These are phyloP conservation scores for Linnemannia schmuckeri DNA, from an alignment of 192 early-diverging fungal species.

Conservation along the genomic window DNA sequence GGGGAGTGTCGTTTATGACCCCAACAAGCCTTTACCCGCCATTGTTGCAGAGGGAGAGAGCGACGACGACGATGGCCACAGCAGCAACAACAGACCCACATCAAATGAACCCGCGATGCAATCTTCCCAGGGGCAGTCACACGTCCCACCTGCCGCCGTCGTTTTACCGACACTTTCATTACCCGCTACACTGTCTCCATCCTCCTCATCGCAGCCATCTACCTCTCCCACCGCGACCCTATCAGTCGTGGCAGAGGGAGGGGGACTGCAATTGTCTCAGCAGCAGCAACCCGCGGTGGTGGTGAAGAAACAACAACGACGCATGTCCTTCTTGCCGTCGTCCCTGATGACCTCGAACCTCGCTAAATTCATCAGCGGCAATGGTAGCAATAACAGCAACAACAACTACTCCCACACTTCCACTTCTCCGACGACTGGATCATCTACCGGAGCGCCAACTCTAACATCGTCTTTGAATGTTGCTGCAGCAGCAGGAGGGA, in stretches of 20 bases:
- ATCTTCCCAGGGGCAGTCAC: slow-evolving; percentile 7
- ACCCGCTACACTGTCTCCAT: slow-evolving; percentile 1
- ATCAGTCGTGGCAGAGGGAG: too few species aligned
- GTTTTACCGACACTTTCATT: slow-evolving; percentile 4
- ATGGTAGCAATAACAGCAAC: background rate
- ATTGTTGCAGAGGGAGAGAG: slow-evolving; percentile 10
- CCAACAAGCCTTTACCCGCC: slow-evolving; percentile 17
- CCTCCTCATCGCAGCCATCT: background rate
- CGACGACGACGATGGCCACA: background rate
- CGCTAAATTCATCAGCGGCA: slow-evolving; percentile 37
- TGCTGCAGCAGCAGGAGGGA: background rate
- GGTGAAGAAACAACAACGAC: slow-evolving; percentile 27
- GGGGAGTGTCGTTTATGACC: background rate
- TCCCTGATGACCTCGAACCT: slow-evolving; percentile 44
- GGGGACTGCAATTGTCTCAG: background rate
- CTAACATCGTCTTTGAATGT: slow-evolving; percentile 3
- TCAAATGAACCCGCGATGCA: background rate
- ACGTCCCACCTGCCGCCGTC: background rate
- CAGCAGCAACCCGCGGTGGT: background rate
- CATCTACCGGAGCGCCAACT: background rate
- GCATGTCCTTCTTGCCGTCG: slow-evolving; percentile 39
- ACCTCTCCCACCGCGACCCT: background rate
- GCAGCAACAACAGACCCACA: background rate
- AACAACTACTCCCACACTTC: background rate
- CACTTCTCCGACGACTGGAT: slow-evolving; percentile 8